Evolutionary conservation across 164 flowering plant genomes (phyloP), one percentile per base, ranked within the genome.

Genomic region (Magnolia kwangsiensis): DNA sequence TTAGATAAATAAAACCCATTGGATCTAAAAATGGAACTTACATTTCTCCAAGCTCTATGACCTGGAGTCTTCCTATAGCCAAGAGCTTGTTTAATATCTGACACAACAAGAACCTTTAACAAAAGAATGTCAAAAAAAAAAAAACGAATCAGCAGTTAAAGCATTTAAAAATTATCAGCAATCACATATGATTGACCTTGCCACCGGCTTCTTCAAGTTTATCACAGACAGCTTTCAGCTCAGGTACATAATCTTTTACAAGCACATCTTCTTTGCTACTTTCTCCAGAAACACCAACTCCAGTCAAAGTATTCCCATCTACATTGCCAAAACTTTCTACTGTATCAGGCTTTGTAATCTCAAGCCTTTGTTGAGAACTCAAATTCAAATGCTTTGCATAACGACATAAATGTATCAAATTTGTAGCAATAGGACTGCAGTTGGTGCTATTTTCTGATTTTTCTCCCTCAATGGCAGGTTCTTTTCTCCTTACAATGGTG

Each of bases 31-130:
- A 75, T 49, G 51, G 8, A 16, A 55, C 79, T 86, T 85, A 96
- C 99, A 82, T 78, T 78, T 86, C 95, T 88, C 99, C 98, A 96
- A 27, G 87, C 87, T 84, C 86, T 85, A 79, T 93, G 98, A 29
- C 92, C 93, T 66, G 78, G 61, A 45, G 78, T 50, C 68, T 80
- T 81, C 73, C 76, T 79, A 81, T 94, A 96, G 75, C 96, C 98
- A 79, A 96, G 93, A 75, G 85, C 87, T 69, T 67, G 80, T 72
- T 92, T 94, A 63, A 96, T 86, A 83, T 96, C 98, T 73, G 92
- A 82, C 68, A 92, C 90, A 79, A 92, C 89, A 79, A 92, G 92
- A 77, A 92, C 95, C 99, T 96, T 83, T 71, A 80, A 23, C 72
- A 72, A 69, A 51, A 75, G 29, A 74, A 71, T 31, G 37, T 18